These are phyloP conservation scores for Botrytis deweyae DNA, from an alignment of 2,329 filamentous ascomycete genomes.

Conservation along the genomic window DNA sequence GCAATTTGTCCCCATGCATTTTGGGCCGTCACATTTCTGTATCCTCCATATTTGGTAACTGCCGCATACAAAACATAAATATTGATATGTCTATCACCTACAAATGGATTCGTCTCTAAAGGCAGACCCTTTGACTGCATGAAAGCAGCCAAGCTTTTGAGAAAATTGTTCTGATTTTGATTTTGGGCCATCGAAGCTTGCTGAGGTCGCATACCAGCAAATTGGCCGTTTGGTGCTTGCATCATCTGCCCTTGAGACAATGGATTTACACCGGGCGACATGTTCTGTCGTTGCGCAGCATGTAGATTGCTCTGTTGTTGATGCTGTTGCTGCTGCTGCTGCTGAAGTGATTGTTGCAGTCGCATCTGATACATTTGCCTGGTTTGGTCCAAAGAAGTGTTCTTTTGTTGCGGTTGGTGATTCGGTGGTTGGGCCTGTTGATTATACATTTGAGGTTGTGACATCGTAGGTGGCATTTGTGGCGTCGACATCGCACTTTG, in stretches of 20 bases:
- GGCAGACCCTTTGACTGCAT: conserved; percentile 73
- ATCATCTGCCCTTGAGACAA: conserved; percentile 50
- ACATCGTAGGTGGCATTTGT: conserved; percentile 44
- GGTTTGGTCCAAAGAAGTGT: conserved; percentile 64
- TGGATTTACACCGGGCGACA: conserved; percentile 42
- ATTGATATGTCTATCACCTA: conserved; percentile 72
- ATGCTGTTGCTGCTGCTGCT: conserved; percentile 63
- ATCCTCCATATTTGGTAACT: conserved; percentile 76
- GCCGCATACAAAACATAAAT: conserved; percentile 75
- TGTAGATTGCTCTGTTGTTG: conserved; percentile 57
- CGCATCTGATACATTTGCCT: conserved; percentile 81
- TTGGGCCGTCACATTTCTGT: conserved; percentile 65
- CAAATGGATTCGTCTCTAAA: conserved; percentile 70
- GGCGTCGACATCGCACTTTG: conserved; percentile 53
- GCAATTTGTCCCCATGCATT: conserved; percentile 76
- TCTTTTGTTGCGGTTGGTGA: conserved; percentile 45
- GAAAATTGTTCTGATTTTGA: conserved; percentile 63
- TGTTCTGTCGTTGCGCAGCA: conserved; percentile 44
- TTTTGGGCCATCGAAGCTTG: conserved; percentile 45
- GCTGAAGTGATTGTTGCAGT: conserved; percentile 64
- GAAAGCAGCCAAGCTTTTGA: conserved; percentile 74
- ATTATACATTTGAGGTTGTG: conserved; percentile 41
- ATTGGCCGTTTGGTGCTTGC: conserved; percentile 57
- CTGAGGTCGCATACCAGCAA: conserved; percentile 54
- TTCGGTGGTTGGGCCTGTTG: conserved; percentile 39